Evolutionary conservation across 1,284 basidiomycete genomes (phyloP).

Genomic region (Gymnopus androsaceus): DNA sequence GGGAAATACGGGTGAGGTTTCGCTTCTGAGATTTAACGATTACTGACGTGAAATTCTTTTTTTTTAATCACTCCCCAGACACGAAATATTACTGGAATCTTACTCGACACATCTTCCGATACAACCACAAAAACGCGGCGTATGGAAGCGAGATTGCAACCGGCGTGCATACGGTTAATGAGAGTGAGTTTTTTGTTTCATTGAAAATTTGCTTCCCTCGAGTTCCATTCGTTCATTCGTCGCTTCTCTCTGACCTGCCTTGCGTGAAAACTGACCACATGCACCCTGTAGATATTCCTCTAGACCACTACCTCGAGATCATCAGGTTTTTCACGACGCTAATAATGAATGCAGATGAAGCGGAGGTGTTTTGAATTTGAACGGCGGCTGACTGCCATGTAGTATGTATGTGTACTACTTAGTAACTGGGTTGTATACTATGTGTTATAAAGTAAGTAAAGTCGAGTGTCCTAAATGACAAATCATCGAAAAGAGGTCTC

Average conservation of each 20-base stretch:
- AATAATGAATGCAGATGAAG: constrained; percentile 48
- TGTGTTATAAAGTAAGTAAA: no score
- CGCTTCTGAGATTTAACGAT: neutral
- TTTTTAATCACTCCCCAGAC: no score
- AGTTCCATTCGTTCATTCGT: no score
- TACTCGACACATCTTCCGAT: constrained; percentile 56
- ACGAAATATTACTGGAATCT: constrained; percentile 55
- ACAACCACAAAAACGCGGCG: constrained; percentile 37
- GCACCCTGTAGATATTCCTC: neutral
- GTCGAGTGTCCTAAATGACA: no score
- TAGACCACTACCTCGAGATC: constrained; percentile 21
- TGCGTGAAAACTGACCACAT: neutral
- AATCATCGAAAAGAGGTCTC: no score
- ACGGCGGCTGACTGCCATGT: no score
- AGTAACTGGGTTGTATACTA: no score
- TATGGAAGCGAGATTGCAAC: constrained; percentile 20
- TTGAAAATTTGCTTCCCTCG: no score
- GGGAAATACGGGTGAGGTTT: constrained; percentile 37
- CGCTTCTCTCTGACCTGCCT: neutral
- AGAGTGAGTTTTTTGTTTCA: constrained; percentile 27
- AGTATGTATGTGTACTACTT: no score
- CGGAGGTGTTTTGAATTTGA: neutral
- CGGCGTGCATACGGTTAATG: constrained; percentile 42
- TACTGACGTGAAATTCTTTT: neutral
- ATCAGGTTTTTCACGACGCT: constrained; percentile 48